A percentile compares a stretch with the other conserved stretches of the same genome.
Conservation (phyloP, 2,329 filamentous ascomycete genomes). For the Lithohypha guttulata region DNA sequence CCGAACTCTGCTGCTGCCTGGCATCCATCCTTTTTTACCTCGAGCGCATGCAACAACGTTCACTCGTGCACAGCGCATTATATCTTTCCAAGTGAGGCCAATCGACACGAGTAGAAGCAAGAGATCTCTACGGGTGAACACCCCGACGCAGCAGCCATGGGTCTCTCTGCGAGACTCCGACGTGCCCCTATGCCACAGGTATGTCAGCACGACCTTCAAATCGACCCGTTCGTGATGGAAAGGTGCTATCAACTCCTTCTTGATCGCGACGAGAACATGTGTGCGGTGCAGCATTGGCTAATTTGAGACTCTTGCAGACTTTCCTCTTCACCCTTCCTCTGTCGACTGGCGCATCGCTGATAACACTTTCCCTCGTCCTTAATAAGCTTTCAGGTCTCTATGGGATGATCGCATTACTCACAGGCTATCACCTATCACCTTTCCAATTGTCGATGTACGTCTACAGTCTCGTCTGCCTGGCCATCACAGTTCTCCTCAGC, state of each 20-base stretch:
- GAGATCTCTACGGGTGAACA: too few relatives aligned
- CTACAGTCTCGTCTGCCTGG: slow-evolving; percentile 66
- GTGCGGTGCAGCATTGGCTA: slow-evolving; percentile 1
- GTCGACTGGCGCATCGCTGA: slow-evolving; percentile 74
- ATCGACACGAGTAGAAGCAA: too few relatives aligned
- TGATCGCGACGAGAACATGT: slow-evolving; percentile 1
- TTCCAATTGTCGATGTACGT: slow-evolving; percentile 86
- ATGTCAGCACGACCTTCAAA: slow-evolving; percentile 14
- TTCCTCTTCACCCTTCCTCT: slow-evolving; percentile 81
- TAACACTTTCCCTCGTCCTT: slow-evolving; percentile 70
- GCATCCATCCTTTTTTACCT: too few relatives aligned
- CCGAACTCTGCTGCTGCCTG: too few relatives aligned
- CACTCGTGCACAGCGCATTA: too few relatives aligned
- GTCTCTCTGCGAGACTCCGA: slow-evolving; percentile 29
- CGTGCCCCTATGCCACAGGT: slow-evolving; percentile 42
- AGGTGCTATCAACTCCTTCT: not conserved
- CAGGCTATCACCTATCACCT: slow-evolving; percentile 70
- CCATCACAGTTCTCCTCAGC: slow-evolving; percentile 57
- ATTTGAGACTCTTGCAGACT: slow-evolving; percentile 43
- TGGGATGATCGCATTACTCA: slow-evolving; percentile 77
- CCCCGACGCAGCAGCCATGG: slow-evolving; percentile 21
- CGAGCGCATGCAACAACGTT: too few relatives aligned
- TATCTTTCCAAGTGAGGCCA: too few relatives aligned
- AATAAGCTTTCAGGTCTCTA: slow-evolving; percentile 91
- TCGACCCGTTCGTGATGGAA: not conserved